A percentile compares a stretch with the other conserved stretches of the same genome.
Evolutionary conservation across 257 asterid species (phyloP).

Genomic region (Paraleonurus japonicus): DNA sequence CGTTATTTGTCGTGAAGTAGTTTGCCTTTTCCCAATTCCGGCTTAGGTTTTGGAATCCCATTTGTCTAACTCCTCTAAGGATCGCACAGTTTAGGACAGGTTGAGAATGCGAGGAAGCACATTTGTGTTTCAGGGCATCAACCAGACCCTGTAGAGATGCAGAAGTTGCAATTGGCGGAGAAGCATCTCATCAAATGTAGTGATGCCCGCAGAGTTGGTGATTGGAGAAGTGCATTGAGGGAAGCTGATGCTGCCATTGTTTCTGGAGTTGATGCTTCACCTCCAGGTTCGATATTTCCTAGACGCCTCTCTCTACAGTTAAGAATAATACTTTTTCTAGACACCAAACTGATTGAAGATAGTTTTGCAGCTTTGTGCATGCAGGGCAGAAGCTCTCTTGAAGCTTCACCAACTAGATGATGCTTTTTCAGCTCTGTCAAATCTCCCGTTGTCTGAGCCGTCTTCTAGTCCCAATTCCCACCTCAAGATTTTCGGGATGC

Average conservation of each 20-base stretch:
- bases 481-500: conserved; percentile 59
- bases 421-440: conserved; percentile 50
- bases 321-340: not conserved
- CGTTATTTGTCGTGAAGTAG: not conserved
- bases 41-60: conserved; percentile 5
- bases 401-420: conserved; percentile 70
- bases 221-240: conserved; percentile 57
- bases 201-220: conserved; percentile 60
- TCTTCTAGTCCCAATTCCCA: conserved; percentile 23
- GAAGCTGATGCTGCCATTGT: conserved; percentile 72
- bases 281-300: conserved; percentile 60
- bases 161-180: conserved; percentile 66
- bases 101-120: conserved; percentile 63
- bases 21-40: not conserved
- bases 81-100: conserved; percentile 73
- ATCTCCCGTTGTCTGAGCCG: conserved; percentile 39
- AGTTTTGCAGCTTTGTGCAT: conserved; percentile 73
- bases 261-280: conserved; percentile 72
- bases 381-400: conserved; percentile 85
- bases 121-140: conserved; percentile 48
- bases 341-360: conserved; percentile 29
- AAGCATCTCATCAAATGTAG: conserved; percentile 56
- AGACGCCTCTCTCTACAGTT: not conserved
- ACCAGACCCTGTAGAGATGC: conserved; percentile 48
- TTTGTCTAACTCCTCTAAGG: conserved; percentile 43